phyloP scores from a whole-genome alignment of 2,329 filamentous ascomycete species.

The Metarhizium robertsii region DNA sequence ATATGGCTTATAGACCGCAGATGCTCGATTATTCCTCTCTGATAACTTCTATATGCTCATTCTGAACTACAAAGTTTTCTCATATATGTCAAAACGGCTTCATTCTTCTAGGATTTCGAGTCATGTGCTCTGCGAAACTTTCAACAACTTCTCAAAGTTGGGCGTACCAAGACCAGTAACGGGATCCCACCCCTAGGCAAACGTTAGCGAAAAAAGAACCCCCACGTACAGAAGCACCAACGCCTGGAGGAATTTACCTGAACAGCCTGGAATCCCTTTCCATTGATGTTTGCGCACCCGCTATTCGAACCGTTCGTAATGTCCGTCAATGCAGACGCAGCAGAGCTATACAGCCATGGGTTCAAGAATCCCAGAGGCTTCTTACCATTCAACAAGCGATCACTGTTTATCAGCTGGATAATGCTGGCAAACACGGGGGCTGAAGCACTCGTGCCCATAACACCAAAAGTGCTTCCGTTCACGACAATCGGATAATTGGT shows the following conservation, averaged over 20 bases:
- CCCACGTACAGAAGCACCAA: not conserved
- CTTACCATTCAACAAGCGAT: not conserved
- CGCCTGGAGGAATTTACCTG: not conserved
- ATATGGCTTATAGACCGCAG: no score
- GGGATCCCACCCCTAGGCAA: slow-evolving; percentile 4
- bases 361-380: slow-evolving; percentile 6
- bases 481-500: not conserved
- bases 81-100: not conserved
- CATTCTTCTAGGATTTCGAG: not conserved
- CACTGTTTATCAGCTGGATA: slow-evolving; percentile 4
- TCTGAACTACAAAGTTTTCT: no score
- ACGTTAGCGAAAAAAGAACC: not conserved
- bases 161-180: slow-evolving; percentile 3
- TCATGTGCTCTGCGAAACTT: slow-evolving; percentile 1
- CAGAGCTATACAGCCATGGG: slow-evolving; percentile 2
- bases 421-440: slow-evolving; percentile 3
- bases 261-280: slow-evolving; percentile 3
- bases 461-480: not conserved
- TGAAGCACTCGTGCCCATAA: slow-evolving; percentile 5
- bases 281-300: slow-evolving; percentile 1
- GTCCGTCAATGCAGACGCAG: slow-evolving; percentile 1
- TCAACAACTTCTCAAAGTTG: slow-evolving; percentile 3
- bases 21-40: no score
- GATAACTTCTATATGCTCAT: no score
- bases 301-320: not conserved